Base-by-base conservation (phyloP, 2,329 filamentous ascomycete species). In the Teratosphaeria zuluensis region DNA sequence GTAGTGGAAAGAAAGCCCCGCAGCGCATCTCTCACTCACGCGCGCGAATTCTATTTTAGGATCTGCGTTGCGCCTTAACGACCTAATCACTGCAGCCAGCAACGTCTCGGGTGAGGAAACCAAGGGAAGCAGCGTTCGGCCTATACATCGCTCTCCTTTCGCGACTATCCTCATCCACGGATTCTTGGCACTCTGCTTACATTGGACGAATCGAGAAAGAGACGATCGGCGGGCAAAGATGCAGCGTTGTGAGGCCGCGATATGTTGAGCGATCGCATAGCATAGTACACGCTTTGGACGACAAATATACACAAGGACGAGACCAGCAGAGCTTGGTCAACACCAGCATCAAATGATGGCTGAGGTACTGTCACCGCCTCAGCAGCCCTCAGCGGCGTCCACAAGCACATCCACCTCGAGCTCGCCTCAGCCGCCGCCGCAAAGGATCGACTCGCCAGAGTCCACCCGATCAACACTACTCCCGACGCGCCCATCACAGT, bases 361-460 rank as follows among this genome's bases (percentile, higher is more conserved):
- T 31, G 61, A 64, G 52, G 63, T 64, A 42, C 51, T 63, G 42
- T 56, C 59, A 32, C 57, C 55, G 21, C 51, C 57, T 14, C 31
- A 54, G n/a, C 31, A 31, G 11, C 35, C 35, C 11, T 12, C 35
- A 14, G 12, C 35, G 12, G 35, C 35, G 33, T 24, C 59, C 12
- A 55, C 54, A 30, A 24, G 53, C 28, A 48, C 59, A 52, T 16
- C 53, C 55, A 35, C 59, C 55, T 58, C 58, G 53, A 48, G 51
- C 51, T 57, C 58, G 42, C 53, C 53, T 33, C 52, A 46, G 8
- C 35, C 55, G 24, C 52, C 58, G 35, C 35, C 35, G 48, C 51
- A 46, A 32, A 52, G 42, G 19, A 24, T 53, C 9, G 56, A 62
- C 4, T 53, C 54, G 21, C 52, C n/a, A 9, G 28, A 24, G 11